These are phyloP conservation scores for Colletotrichum sp. DNA, from an alignment of 2,329 filamentous ascomycete genomes.

Conservation along the genomic window DNA sequence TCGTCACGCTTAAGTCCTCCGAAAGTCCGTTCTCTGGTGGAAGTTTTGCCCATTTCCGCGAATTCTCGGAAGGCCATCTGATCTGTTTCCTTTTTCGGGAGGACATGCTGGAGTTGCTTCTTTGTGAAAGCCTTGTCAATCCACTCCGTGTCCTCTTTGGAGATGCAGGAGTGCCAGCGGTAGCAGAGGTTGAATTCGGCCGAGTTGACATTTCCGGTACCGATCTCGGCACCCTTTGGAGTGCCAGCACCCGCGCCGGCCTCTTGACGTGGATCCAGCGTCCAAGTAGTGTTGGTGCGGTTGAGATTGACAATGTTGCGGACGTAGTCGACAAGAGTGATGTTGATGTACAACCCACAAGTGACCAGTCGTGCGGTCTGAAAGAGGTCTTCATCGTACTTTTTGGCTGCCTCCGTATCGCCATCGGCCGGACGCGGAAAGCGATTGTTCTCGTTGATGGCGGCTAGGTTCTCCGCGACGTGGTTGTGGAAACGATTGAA, in stretches of 20 bases:
- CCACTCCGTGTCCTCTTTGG: conserved; percentile 79
- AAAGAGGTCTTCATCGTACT: conserved; percentile 80
- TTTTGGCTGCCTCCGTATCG: conserved; percentile 62
- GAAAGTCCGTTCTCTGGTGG: conserved; percentile 65
- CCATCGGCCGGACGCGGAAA: conserved; percentile 72
- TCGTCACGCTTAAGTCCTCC: conserved; percentile 66
- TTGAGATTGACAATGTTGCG: conserved; percentile 79
- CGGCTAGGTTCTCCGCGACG: conserved; percentile 76
- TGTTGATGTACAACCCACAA: conserved; percentile 78
- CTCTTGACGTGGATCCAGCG: conserved; percentile 76
- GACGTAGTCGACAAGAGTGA: conserved; percentile 79
- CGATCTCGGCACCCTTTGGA: conserved; percentile 66
- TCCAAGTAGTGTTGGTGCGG: conserved; percentile 68
- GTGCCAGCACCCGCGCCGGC: conserved; percentile 63
- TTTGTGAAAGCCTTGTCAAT: conserved; percentile 72
- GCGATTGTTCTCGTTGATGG: conserved; percentile 84
- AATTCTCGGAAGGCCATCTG: conserved; percentile 46
- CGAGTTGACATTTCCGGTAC: conserved; percentile 82
- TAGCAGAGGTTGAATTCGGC: conserved; percentile 91
- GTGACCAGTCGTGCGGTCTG: conserved; percentile 80
- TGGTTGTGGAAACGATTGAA: conserved; percentile 89
- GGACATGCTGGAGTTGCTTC: conserved; percentile 54
- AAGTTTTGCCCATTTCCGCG: conserved; percentile 59
- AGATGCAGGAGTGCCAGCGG: conserved; percentile 84
- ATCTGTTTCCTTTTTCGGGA: background rate